Percentiles rank a stretch among this genome's conserved stretches.
These are phyloP conservation scores for Teunomyces panamensis DNA, from an alignment of 805 yeast species.

Conservation along the genomic window DNA sequence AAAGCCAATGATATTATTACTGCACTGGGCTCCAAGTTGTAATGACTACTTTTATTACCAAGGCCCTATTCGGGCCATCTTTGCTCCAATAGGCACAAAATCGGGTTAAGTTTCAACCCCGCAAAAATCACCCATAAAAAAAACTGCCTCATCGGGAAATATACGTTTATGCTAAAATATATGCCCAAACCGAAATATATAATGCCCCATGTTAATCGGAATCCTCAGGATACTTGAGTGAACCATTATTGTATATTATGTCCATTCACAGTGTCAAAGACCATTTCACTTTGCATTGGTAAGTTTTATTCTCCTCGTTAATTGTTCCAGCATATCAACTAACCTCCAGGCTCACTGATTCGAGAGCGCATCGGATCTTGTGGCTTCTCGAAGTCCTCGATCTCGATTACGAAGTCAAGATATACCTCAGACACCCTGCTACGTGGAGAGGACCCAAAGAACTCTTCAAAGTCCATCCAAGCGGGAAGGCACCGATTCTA, in stretches of 20 bases:
- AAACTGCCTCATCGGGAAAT: neutral
- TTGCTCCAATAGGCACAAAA: no score
- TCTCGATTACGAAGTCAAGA: slow-evolving; percentile 52
- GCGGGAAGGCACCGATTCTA: slow-evolving; percentile 63
- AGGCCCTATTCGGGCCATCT: no score
- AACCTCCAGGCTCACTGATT: slow-evolving; percentile 44
- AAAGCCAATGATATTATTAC: slow-evolving; percentile 12
- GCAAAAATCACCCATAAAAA: neutral
- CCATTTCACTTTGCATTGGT: slow-evolving; percentile 27
- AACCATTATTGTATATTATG: neutral
- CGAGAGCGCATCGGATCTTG: slow-evolving; percentile 58
- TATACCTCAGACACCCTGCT: slow-evolving; percentile 48
- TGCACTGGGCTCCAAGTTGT: neutral
- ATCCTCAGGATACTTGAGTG: neutral
- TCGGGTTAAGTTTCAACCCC: no score
- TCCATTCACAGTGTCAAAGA: slow-evolving; percentile 9
- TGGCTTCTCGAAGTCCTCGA: slow-evolving; percentile 65
- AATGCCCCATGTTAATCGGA: neutral
- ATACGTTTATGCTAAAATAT: neutral
- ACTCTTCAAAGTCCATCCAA: slow-evolving; percentile 52
- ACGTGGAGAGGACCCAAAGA: slow-evolving; percentile 41
- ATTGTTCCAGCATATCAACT: neutral
- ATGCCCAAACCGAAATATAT: neutral
- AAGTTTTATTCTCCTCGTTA: slow-evolving; percentile 8
- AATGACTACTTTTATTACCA: neutral